Evolutionary conservation across 176 grass and related monocot genomes (phyloP).

Genomic region (Oryza coarctata): DNA sequence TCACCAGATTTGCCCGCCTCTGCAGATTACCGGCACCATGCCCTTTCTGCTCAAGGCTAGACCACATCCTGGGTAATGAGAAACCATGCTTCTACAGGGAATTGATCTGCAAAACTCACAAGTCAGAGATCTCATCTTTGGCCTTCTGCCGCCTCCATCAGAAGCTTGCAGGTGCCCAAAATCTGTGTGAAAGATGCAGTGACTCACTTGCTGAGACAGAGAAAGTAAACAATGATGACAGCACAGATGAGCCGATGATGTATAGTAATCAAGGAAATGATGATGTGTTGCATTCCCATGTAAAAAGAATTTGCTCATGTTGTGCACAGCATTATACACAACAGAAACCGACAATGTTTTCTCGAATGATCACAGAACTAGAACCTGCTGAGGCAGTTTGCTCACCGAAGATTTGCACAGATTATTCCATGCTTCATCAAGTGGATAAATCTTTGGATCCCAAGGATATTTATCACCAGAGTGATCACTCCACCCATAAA

Average conservation of each 20-base stretch:
- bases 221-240: neutral
- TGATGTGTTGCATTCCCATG: constrained; percentile 13
- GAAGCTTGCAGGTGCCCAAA: constrained; percentile 52
- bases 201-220: constrained; percentile 36
- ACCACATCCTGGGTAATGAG: constrained; percentile 73
- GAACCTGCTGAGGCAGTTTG: constrained; percentile 26
- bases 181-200: constrained; percentile 63
- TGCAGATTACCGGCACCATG: constrained; percentile 75
- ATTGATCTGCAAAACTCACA: constrained; percentile 77
- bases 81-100: constrained; percentile 79
- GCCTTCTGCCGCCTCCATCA: constrained; percentile 70
- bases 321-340: constrained; percentile 46
- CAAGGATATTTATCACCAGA: constrained; percentile 47
- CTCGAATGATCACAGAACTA: constrained; percentile 27
- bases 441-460: constrained; percentile 39
- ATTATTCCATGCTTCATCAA: constrained; percentile 37
- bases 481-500: constrained; percentile 39
- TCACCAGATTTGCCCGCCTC: constrained; percentile 68
- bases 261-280: constrained; percentile 5
- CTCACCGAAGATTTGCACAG: constrained; percentile 37
- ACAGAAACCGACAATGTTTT: neutral
- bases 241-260: constrained; percentile 8
- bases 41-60: constrained; percentile 72
- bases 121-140: constrained; percentile 78
- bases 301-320: constrained; percentile 47